Evolutionary conservation across 2,329 filamentous ascomycete genomes (phyloP), one percentile per base, ranked within the genome.

Genomic region (Monilinia laxa): DNA sequence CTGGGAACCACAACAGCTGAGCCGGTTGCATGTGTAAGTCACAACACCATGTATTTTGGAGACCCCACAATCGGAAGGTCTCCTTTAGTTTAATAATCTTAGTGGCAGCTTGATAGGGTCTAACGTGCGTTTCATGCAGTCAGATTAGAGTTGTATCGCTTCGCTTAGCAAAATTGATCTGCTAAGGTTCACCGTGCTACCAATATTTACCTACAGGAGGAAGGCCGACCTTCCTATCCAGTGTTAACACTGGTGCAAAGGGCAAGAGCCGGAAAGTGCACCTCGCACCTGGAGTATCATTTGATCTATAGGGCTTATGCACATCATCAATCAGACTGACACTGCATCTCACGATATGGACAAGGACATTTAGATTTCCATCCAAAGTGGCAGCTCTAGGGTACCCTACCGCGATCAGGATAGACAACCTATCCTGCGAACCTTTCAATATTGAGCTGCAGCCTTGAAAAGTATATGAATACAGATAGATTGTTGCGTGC

Each of bases 231-330:
- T 16, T 42, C 40, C 12, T 42, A 2, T 14, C 38, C 11, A 40
- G 38, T 11, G 38, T 40, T 12, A 3, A 18, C 16, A 42, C 16
- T 16, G 40, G 40, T 2, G 40, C 12, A 16, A 42, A 16, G 3
- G 4, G 40, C 7, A 12, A 11, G 28, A 23, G 42, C 57, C 42
- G 20, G 2, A 12, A 35, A 35, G 57, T n/a, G 28, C 45, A 35
- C 12, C 42, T 35, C 49, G 28, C n/a, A n/a, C 20, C 35, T n/a
- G 47, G 23, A n/a, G 28, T 18, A 10, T 25, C 28, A 14, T 31
- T 35, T 35, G 58, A 47, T 49, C 12, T 10, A 31, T 65, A 65
- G 62, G 62, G 62, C 62, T 65, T 23, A 65, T 59, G 62, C 54
- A 59, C 62, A 65, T 31, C 62, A 59, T 65, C 40, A 59, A 59